phyloP scores from a whole-genome alignment of 1,284 basidiomycete genomes.

The Ustilago xerochloae region DNA sequence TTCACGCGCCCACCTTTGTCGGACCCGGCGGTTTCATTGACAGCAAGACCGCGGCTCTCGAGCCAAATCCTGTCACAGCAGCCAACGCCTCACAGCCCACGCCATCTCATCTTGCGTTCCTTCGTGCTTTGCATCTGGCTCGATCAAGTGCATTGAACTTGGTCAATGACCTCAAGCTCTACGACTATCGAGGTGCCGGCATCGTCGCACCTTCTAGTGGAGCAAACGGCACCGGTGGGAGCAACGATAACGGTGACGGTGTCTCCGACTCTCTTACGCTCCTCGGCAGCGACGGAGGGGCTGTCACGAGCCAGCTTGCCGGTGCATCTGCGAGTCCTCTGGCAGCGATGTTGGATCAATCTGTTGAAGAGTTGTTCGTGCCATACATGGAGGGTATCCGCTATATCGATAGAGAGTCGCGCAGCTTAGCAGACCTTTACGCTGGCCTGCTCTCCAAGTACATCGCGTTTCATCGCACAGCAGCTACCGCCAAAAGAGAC shows the following conservation, averaged over 20 bases:
- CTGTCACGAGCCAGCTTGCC: slow-evolving; percentile 43
- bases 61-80: slow-evolving; percentile 13
- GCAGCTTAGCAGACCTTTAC: slow-evolving; percentile 86
- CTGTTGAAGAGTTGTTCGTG: slow-evolving; percentile 95
- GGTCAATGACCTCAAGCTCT: slow-evolving; percentile 90
- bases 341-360: slow-evolving; percentile 85
- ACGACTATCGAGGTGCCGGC: slow-evolving; percentile 76
- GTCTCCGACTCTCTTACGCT: slow-evolving; percentile 25
- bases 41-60: slow-evolving; percentile 29
- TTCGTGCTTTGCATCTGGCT: slow-evolving; percentile 88
- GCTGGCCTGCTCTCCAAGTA: slow-evolving; percentile 80
- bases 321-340: slow-evolving; percentile 53
- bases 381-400: slow-evolving; percentile 88
- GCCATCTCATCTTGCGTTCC: slow-evolving; percentile 76
- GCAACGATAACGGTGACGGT: slow-evolving; percentile 3
- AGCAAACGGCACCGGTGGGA: slow-evolving; percentile 7
- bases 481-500: slow-evolving; percentile 25
- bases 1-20: slow-evolving; percentile 40
- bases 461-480: slow-evolving; percentile 81
- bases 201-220: slow-evolving; percentile 40
- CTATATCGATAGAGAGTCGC: slow-evolving; percentile 92
- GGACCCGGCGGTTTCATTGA: slow-evolving; percentile 35
- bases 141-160: slow-evolving; percentile 82
- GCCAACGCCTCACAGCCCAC: slow-evolving; percentile 11
- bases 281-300: slow-evolving; percentile 35